Evolutionary conservation across 495 filamentous ascomycete species (phyloP), one percentile per base, ranked within the genome.

Genomic region (Talaromyces borbonicus): DNA sequence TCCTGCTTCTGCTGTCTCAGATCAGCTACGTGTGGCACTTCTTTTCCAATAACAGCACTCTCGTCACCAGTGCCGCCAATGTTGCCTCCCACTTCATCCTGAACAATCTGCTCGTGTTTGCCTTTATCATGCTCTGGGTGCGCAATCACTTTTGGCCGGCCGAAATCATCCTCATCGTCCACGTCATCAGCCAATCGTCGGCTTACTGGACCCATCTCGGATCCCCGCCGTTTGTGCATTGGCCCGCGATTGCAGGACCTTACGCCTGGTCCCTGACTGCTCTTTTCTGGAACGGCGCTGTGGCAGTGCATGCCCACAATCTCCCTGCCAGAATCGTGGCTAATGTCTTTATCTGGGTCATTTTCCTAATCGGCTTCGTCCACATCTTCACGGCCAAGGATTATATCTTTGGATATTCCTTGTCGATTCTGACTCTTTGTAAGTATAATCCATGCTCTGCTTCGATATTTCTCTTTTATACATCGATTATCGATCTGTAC

Each of bases 221-320:
- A 0, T 77, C 80, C 18, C 79, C 83, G 3, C 71, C 76, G 18
- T 72, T 83, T 46, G 83, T 92, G 51, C 89, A 94, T 59, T 59
- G 79, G 8, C 74, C 86, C 2, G 80, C 78, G 35, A 75, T 90
- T 8, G 78, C 82, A 6, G 84, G 81, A 8, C 89, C 89, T 3
- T 67, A 90, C 46, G 86, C 86, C 4, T 95, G 85, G 83, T 84
- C 80, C 0, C 80, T 89, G 51, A 80, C 89, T 24, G 82, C 85
- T 26, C 66, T 94, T 25, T 87, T 87, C 67, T 93, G 85, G 84
- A 84, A 87, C 51, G 89, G 89, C 4, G 85, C 88, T 4, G 83
- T 86, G 42, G 82, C 81, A 56, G 78, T 89, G 12, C 50, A 69
- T 43, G 67, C 66, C 31, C 69, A 82, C 44, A 70, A 59, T 29